A percentile compares a stretch with the other conserved stretches of the same genome.
Conservation (phyloP, 768 basidiomycete species). For the Kwoniella sp. region DNA sequence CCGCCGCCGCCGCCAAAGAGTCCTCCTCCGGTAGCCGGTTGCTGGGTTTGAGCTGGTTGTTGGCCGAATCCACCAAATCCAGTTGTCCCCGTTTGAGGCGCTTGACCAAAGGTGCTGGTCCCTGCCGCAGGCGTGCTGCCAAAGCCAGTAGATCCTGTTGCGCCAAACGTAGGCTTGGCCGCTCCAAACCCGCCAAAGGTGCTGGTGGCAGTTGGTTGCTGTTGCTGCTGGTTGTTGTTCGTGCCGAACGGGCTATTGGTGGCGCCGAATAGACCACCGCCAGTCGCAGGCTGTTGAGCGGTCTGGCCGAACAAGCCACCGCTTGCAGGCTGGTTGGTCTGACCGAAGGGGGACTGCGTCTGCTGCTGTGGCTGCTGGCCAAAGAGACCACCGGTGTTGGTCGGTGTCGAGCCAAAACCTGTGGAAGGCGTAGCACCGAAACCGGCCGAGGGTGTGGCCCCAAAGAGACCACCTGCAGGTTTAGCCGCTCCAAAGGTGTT, state of each 20-base stretch:
- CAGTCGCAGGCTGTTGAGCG: constrained; percentile 45
- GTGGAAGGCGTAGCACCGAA: constrained; percentile 8
- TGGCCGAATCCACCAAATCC: constrained; percentile 44
- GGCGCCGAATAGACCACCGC: constrained; percentile 35
- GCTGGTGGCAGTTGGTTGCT: constrained; percentile 48
- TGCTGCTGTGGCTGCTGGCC: constrained; percentile 35
- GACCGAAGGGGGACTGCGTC: constrained; percentile 16
- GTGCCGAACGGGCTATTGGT: constrained; percentile 31
- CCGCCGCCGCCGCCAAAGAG: constrained; percentile 33
- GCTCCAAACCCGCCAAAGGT: constrained; percentile 38
- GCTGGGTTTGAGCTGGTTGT: constrained; percentile 48
- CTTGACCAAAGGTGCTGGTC: constrained; percentile 39
- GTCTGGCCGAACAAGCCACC: constrained; percentile 56
- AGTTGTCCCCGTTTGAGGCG: constrained; percentile 29
- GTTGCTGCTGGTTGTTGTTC: constrained; percentile 39
- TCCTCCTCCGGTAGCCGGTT: constrained; percentile 34
- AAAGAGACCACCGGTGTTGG: constrained; percentile 34
- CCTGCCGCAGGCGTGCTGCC: constrained; percentile 8
- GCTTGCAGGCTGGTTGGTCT: constrained; percentile 1
- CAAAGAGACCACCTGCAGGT: constrained; percentile 27
- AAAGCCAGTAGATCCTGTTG: constrained; percentile 27
- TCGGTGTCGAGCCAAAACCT: constrained; percentile 27
- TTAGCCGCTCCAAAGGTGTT: constrained; percentile 21
- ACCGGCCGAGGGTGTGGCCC: constrained; percentile 7
- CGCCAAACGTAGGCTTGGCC: constrained; percentile 34